Conservation (phyloP, 129 eudicot genomes). For the carrot (Daucus carota) region DH1_v3.0 NC_030384.2:39375001-39375500, state of each 20-base stretch:
- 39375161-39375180: conserved; percentile 97
- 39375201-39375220: conserved; percentile 17
- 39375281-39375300: conserved; percentile 41
- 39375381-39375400: conserved; percentile 35
- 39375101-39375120: neutral
- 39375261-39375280: conserved; percentile 41
- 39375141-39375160: conserved; percentile 58
- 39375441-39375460: neutral
- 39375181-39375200: conserved; percentile 71
- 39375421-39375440: neutral
- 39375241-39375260: neutral
- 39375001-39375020: neutral
- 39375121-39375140: conserved; percentile 42
- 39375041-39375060: neutral
- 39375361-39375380: conserved; percentile 51
- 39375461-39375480: neutral
- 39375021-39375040: conserved; percentile 4
- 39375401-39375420: neutral
- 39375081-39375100: neutral
- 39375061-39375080: neutral
- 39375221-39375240: conserved; percentile 29
- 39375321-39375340: conserved; percentile 69
- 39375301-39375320: conserved; percentile 57
- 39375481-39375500: conserved; percentile 19
- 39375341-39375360: conserved; percentile 60